These are phyloP conservation scores for Lentinus tigrinus DNA, from an alignment of 768 basidiomycete species.

Conservation along the genomic window DNA sequence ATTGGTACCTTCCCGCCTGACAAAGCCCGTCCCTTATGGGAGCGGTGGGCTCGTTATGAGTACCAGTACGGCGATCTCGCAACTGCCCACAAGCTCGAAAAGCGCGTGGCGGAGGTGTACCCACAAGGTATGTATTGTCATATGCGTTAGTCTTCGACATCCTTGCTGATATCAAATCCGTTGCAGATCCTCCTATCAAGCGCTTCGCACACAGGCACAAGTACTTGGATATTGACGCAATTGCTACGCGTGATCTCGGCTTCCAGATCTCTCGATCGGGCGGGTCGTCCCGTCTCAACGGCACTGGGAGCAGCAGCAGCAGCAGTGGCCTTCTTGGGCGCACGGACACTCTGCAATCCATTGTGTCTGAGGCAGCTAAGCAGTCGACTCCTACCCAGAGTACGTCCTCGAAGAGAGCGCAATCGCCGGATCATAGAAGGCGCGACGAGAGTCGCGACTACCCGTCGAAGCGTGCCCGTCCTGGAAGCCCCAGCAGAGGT, in stretches of 20 bases:
- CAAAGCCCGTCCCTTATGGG: slow-evolving; percentile 86
- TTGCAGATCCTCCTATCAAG: slow-evolving; percentile 82
- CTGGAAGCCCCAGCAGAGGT: slow-evolving; percentile 41
- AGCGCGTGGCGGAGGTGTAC: slow-evolving; percentile 84
- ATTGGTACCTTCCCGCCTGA: slow-evolving; percentile 76
- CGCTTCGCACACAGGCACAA: slow-evolving; percentile 85
- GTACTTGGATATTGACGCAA: slow-evolving; percentile 83
- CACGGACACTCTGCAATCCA: slow-evolving; percentile 36
- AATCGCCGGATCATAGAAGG: slow-evolving; percentile 38
- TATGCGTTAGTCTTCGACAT: slow-evolving; percentile 20
- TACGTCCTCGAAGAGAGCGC: slow-evolving; percentile 28
- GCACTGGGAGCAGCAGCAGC: slow-evolving; percentile 14
- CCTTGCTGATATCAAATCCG: not conserved
- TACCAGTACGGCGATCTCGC: slow-evolving; percentile 94
- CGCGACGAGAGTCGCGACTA: slow-evolving; percentile 43
- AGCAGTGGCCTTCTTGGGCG: slow-evolving; percentile 28
- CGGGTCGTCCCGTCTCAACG: slow-evolving; percentile 18
- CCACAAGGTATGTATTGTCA: no score
- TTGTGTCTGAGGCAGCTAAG: slow-evolving; percentile 14
- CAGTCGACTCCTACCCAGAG: slow-evolving; percentile 22
- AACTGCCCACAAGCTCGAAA: slow-evolving; percentile 85
- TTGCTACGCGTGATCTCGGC: slow-evolving; percentile 86
- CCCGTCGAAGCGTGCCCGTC: slow-evolving; percentile 45
- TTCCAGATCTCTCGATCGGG: slow-evolving; percentile 50
- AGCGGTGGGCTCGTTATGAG: slow-evolving; percentile 93